Evolutionary conservation across 2,329 filamentous ascomycete species (phyloP).

Genomic region (Clonostachys byssicola): DNA sequence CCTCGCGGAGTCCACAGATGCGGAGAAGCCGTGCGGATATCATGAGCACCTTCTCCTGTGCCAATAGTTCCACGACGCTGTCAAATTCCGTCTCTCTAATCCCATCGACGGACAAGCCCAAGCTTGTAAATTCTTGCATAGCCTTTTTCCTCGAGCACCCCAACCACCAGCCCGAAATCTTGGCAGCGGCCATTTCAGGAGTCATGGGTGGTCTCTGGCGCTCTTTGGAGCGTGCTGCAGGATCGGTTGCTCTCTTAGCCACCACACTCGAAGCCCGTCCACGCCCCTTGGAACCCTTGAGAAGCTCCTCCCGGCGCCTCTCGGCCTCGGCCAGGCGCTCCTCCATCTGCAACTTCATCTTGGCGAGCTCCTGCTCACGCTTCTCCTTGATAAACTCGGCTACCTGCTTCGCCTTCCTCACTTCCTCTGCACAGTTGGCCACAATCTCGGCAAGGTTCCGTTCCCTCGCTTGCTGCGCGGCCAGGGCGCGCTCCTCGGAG

Average conservation of each 20-base stretch:
- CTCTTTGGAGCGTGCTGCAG: slow-evolving; percentile 45
- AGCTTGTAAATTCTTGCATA: slow-evolving; percentile 60
- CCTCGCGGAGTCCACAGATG: slow-evolving; percentile 66
- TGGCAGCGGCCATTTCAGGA: slow-evolving; percentile 57
- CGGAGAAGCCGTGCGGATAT: slow-evolving; percentile 64
- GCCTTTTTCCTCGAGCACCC: slow-evolving; percentile 50
- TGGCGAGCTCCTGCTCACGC: slow-evolving; percentile 68
- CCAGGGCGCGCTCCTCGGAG: slow-evolving; percentile 72
- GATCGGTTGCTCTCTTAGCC: slow-evolving; percentile 43
- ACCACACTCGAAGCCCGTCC: slow-evolving; percentile 47
- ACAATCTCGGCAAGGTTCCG: slow-evolving; percentile 80
- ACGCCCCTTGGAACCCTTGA: slow-evolving; percentile 47
- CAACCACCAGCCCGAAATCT: slow-evolving; percentile 70
- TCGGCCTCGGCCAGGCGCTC: slow-evolving; percentile 77
- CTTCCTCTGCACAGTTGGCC: slow-evolving; percentile 76
- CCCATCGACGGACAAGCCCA: slow-evolving; percentile 66
- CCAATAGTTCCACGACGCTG: slow-evolving; percentile 64
- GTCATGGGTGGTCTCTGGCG: slow-evolving; percentile 39
- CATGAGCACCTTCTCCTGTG: slow-evolving; percentile 60
- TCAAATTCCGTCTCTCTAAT: slow-evolving; percentile 71
- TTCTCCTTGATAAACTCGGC: slow-evolving; percentile 79
- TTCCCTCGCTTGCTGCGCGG: slow-evolving; percentile 73
- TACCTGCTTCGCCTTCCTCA: slow-evolving; percentile 77
- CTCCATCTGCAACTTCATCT: slow-evolving; percentile 71
- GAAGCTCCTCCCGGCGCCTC: slow-evolving; percentile 61